These are phyloP conservation scores for Syzygium jambos DNA, from an alignment of 345 rosid species.

Conservation along the genomic window DNA sequence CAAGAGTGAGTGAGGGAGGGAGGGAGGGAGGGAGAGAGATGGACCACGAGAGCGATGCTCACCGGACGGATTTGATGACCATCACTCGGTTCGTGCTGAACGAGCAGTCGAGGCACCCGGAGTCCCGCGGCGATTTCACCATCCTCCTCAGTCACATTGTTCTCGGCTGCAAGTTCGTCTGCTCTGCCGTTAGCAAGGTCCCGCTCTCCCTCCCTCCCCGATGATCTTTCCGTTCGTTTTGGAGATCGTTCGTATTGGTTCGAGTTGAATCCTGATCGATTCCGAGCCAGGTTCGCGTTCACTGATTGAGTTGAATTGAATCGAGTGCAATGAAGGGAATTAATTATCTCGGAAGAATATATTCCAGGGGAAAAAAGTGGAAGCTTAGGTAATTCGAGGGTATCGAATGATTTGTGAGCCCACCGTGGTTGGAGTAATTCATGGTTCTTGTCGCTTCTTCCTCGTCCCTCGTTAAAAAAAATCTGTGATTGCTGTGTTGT, in stretches of 20 bases:
- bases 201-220: not conserved
- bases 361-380: not conserved
- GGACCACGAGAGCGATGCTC: slow-evolving; percentile 88
- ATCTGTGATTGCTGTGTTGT: not conserved
- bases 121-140: slow-evolving; percentile 95
- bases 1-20: not conserved
- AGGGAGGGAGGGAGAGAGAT: slow-evolving; percentile 15
- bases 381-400: not conserved
- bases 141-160: slow-evolving; percentile 92
- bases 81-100: slow-evolving; percentile 80
- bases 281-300: not conserved
- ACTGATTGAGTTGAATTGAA: not conserved
- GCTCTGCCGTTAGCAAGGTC: slow-evolving; percentile 94
- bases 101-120: slow-evolving; percentile 86
- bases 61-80: slow-evolving; percentile 95
- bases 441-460: not conserved
- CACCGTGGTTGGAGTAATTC: not conserved
- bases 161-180: slow-evolving; percentile 97
- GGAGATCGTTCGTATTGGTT: not conserved
- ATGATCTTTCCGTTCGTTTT: not conserved
- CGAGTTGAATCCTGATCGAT: not conserved
- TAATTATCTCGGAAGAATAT: not conserved
- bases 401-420: not conserved
- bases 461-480: not conserved
- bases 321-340: not conserved